Conservation (phyloP, 169 alveolate species). For the Plasmodium ovale region DNA sequence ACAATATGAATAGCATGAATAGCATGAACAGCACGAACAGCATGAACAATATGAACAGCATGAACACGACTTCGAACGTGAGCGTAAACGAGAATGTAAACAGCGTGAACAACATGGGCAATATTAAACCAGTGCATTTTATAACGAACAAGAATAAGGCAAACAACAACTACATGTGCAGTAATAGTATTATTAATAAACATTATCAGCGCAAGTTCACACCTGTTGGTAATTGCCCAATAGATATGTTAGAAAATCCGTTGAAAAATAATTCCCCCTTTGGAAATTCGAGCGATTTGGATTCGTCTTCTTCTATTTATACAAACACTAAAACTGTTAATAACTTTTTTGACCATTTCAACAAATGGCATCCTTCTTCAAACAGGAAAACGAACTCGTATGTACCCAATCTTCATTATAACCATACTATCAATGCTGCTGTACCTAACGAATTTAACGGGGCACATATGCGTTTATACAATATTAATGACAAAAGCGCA, state of each 20-base stretch:
- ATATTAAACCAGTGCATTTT: slow-evolving; percentile 12
- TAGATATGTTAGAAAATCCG: slow-evolving; percentile 2
- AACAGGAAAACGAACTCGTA: background rate
- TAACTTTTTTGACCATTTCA: slow-evolving; percentile 8
- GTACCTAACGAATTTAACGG: background rate
- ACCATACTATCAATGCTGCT: background rate
- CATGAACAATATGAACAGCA: no score
- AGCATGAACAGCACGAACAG: no score
- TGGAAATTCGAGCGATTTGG: slow-evolving; percentile 16
- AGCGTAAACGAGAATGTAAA: no score
- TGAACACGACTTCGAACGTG: no score
- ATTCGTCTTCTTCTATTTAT: slow-evolving; percentile 9
- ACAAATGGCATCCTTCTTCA: background rate
- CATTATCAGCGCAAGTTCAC: slow-evolving; percentile 1
- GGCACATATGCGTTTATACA: background rate
- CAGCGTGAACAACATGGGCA: no score
- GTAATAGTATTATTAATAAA: background rate
- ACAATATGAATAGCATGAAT: slow-evolving; percentile 11
- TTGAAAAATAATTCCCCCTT: slow-evolving; percentile 29
- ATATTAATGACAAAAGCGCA: slow-evolving; percentile 3
- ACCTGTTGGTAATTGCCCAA: slow-evolving; percentile 8
- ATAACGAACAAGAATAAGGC: slow-evolving; percentile 4
- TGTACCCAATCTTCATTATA: slow-evolving; percentile 4
- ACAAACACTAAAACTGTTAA: slow-evolving; percentile 3
- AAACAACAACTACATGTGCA: background rate